Evolutionary conservation across 495 filamentous ascomycete genomes (phyloP), one percentile per base, ranked within the genome.

Genomic region (Neurospora sublineolata): DNA sequence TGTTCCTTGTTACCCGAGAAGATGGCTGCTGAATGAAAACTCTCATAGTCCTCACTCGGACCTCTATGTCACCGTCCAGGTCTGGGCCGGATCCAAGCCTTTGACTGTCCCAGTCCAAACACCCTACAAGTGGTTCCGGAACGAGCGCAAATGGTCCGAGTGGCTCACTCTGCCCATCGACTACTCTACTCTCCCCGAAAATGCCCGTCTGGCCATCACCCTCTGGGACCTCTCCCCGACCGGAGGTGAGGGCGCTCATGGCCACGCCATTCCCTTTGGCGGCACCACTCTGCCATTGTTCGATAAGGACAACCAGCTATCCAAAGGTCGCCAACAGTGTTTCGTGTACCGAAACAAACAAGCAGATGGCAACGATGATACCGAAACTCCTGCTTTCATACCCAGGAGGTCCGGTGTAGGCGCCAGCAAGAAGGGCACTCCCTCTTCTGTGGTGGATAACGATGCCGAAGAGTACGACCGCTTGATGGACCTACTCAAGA

Each of bases 61-160:
- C 78, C 89, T 98, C 42, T 97, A 94, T 75, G 90, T 96, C 23
- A 97, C 94, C 4, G 91, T 89, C 18, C 96, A 97, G 81, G 83
- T 97, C 76, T 99, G 94, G 90, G 93, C 96, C 12, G 94, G 97
- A 75, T 97, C 93, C 20, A 98, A 99, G 77, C 93, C 95, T 16
- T 80, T 98, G 72, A 94, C 94, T 1, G 92, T 97, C 1, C 92
- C 93, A 0, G 84, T 97, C 12, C 94, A 97, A 79, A 99, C 96
- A 11, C 85, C 92, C 16, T 98, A 97, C 83, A 97, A 92, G 79
- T 79, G 91, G 3, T 97, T 98, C 76, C 94, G 93, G 76, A 86
- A 84, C 33, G 86, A 88, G 69, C 88, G 96, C 76, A 86, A 83
- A 79, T 99, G 95, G 95, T 94, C 94, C 78, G 95, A 99, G 82